Percentiles rank a stretch among this genome's conserved stretches.
Conservation (phyloP, 352 stramenopile genomes). For the Aphanomyces invadans region DNA sequence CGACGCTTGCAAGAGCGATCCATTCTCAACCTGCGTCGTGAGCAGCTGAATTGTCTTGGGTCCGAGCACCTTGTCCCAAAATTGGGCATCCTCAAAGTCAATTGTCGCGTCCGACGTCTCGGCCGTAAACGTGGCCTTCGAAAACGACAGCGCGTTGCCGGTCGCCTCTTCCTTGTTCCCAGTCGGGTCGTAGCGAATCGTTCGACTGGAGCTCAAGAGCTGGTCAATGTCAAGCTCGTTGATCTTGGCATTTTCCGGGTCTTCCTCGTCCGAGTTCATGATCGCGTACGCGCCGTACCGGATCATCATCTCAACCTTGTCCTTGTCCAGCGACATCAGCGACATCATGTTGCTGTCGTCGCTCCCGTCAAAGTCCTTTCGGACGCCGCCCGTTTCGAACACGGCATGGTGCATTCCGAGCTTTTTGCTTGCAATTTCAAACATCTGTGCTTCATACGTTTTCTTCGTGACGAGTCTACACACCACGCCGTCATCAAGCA, state of each 20-base stretch:
- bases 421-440: slow-evolving; percentile 98
- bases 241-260: slow-evolving; percentile 81
- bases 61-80: slow-evolving; percentile 86
- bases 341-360: slow-evolving; percentile 90
- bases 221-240: slow-evolving; percentile 87
- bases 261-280: slow-evolving; percentile 93
- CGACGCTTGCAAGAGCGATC: slow-evolving; percentile 55
- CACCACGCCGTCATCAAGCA: not conserved
- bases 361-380: slow-evolving; percentile 91
- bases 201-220: slow-evolving; percentile 74
- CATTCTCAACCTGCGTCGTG: slow-evolving; percentile 85
- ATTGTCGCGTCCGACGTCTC: slow-evolving; percentile 82
- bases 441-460: slow-evolving; percentile 99
- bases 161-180: slow-evolving; percentile 40
- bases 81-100: slow-evolving; percentile 87
- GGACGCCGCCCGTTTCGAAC: slow-evolving; percentile 90
- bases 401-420: slow-evolving; percentile 98
- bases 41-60: slow-evolving; percentile 79
- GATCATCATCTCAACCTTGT: slow-evolving; percentile 99
- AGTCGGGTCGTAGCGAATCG: slow-evolving; percentile 81
- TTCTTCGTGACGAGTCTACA: slow-evolving; percentile 93
- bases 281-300: slow-evolving; percentile 95
- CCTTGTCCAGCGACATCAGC: slow-evolving; percentile 89
- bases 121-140: slow-evolving; percentile 81
- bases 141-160: slow-evolving; percentile 65